phyloP scores from a whole-genome alignment of 2,329 filamentous ascomycete genomes.

The Remersonia thermophila region DNA sequence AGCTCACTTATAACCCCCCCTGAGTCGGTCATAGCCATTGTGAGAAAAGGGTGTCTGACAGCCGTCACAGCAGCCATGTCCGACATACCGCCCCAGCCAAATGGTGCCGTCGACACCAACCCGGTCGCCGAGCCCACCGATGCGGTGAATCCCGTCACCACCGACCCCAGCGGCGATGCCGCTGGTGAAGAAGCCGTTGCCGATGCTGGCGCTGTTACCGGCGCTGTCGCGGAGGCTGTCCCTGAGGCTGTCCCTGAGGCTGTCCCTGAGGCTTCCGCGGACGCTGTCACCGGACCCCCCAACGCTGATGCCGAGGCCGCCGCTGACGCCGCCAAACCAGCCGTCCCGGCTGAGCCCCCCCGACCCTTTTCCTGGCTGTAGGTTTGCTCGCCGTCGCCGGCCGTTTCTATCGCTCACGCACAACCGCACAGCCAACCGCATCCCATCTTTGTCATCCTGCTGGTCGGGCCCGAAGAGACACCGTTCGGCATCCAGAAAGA shows the following conservation, averaged over 20 bases:
- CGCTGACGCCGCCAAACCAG: background rate
- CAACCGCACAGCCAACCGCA: constrained; percentile 35
- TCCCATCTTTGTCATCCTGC: constrained; percentile 41
- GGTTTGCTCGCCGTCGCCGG: constrained; percentile 3
- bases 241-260: too few relatives aligned
- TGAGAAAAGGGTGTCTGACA: background rate
- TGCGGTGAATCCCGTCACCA: background rate
- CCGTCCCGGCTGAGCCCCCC: background rate
- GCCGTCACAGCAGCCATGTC: background rate
- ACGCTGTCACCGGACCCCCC: too few relatives aligned
- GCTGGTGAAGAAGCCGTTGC: background rate
- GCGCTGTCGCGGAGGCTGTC: too few relatives aligned
- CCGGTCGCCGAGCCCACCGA: background rate
- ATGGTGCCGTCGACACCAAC: background rate
- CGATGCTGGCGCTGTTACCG: background rate
- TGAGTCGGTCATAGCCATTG: too few relatives aligned
- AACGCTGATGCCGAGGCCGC: background rate
- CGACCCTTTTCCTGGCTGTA: constrained; percentile 23
- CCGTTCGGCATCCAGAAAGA: constrained; percentile 49
- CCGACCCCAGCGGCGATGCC: background rate
- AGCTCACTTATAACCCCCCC: too few relatives aligned
- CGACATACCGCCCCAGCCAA: background rate
- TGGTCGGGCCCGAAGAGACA: constrained; percentile 38
- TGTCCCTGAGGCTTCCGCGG: too few relatives aligned
- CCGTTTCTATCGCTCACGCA: constrained; percentile 3